These are phyloP conservation scores for Claviceps fusiformis DNA, from an alignment of 2,329 filamentous ascomycete genomes.

Conservation along the genomic window DNA sequence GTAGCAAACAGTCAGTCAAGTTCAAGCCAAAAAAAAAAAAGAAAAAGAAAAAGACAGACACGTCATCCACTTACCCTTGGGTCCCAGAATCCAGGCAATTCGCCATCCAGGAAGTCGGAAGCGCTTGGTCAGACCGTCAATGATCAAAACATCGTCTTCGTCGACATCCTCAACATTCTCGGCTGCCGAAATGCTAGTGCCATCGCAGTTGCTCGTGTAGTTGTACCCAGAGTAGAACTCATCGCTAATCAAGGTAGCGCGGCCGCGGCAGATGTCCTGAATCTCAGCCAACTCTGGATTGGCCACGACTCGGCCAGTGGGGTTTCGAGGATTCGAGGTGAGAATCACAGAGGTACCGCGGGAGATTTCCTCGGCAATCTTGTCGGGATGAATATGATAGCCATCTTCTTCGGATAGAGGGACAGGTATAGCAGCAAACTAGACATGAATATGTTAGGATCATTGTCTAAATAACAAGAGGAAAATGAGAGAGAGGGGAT, in stretches of 20 bases:
- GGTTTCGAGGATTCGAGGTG: constrained; percentile 91
- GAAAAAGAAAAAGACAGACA: too few relatives aligned
- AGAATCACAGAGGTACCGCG: constrained; percentile 79
- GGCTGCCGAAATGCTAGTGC: constrained; percentile 74
- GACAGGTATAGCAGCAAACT: constrained; percentile 78
- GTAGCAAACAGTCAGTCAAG: background rate
- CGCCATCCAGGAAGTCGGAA: constrained; percentile 95
- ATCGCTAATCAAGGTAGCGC: constrained; percentile 85
- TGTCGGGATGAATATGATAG: constrained; percentile 87
- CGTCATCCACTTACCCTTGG: constrained; percentile 50
- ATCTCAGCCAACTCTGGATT: constrained; percentile 81
- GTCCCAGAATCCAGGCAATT: constrained; percentile 90
- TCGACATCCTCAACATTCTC: constrained; percentile 85
- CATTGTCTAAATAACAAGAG: too few relatives aligned
- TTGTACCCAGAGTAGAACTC: constrained; percentile 97
- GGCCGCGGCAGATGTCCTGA: constrained; percentile 81
- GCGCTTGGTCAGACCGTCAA: constrained; percentile 91
- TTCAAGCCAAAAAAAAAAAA: too few relatives aligned
- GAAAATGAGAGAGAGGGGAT: too few relatives aligned
- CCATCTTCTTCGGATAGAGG: constrained; percentile 73
- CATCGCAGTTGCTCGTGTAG: constrained; percentile 86
- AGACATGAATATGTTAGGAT: background rate
- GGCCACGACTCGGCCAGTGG: constrained; percentile 74
- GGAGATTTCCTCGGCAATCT: constrained; percentile 82
- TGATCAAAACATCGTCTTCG: constrained; percentile 81